phyloP scores from a whole-genome alignment of 106 monocot species.

The Dendrobium huoshanense region DNA sequence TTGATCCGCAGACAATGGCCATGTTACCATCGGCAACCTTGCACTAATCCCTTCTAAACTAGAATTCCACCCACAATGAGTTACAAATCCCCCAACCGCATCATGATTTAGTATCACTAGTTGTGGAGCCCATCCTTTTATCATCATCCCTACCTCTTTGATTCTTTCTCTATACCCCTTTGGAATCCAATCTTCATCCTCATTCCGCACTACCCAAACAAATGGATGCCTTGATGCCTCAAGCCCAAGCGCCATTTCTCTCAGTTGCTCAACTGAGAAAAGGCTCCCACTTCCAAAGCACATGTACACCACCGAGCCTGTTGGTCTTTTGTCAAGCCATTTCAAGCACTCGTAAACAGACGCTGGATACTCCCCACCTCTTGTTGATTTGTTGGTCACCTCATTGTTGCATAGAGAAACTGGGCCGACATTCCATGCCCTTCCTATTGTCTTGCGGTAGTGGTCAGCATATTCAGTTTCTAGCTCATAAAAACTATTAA shows the following conservation, averaged over 20 bases:
- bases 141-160: too few relatives aligned
- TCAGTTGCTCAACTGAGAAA: neutral
- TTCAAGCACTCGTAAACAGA: neutral
- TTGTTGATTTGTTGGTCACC: neutral
- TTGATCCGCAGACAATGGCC: too few relatives aligned
- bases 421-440: conserved; percentile 14
- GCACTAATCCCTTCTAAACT: too few relatives aligned
- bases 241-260: conserved; percentile 8
- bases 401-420: neutral
- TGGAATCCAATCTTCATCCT: too few relatives aligned
- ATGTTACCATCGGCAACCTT: too few relatives aligned
- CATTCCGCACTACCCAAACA: too few relatives aligned
- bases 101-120: too few relatives aligned
- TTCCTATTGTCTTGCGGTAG: neutral
- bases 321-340: conserved; percentile 23
- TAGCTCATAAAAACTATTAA: conserved; percentile 22
- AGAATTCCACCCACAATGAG: too few relatives aligned
- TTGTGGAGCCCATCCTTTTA: too few relatives aligned
- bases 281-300: conserved; percentile 8
- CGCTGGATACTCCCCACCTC: neutral
- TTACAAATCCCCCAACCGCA: too few relatives aligned
- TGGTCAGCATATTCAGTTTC: conserved; percentile 14
- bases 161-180: too few relatives aligned
- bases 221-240: neutral
- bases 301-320: conserved; percentile 12